Evolutionary conservation across 2,329 filamentous ascomycete genomes (phyloP), one percentile per base, ranked within the genome.

Genomic region (Penicillium sp.): DNA sequence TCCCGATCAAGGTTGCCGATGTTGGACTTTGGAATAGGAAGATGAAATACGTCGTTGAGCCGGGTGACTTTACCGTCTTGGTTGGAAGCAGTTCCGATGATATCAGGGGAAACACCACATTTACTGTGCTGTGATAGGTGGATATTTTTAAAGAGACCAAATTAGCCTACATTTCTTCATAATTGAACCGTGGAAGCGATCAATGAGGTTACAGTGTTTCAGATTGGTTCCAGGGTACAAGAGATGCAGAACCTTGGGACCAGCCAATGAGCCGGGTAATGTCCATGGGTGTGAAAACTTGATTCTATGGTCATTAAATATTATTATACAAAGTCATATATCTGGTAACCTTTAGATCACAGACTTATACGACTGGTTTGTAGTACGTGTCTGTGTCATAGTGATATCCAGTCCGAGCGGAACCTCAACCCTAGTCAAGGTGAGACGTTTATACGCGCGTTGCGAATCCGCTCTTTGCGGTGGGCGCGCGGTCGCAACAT

Each of bases 11-110:
- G 29, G 77, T 86, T 3, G 64, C 69, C 21, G 77, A 83, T 48
- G 71, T 85, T 61, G 84, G 84, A 0, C 66, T 87, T 8, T 87
- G 84, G 84, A 77, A 85, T 69, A 64, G 74, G 13, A 77, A 73
- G 33, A 88, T 90, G 86, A 76, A 87, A 70, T 91, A 91, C 71
- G 86, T 90, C 25, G 88, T 92, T 37, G 89, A 92, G 79, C 83
- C 83, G 3, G 89, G 89, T 1, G 81, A 87, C 42, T 92, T 91
- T 69, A 73, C 80, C 5, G 76, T 90, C 10, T 77, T 81, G 54
- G 82, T 88, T 16, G 89, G 88, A 2, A 73, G 75, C n/a, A 82
- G 78, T 60, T 72, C 70, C n/a, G 59, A 59, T 53, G 72, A 74
- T 67, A 69, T 73, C 55, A 58, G 70, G 52, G 71, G 66, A 6